phyloP scores from a whole-genome alignment of 139 green algal species.

The Dunaliella primolecta region DNA sequence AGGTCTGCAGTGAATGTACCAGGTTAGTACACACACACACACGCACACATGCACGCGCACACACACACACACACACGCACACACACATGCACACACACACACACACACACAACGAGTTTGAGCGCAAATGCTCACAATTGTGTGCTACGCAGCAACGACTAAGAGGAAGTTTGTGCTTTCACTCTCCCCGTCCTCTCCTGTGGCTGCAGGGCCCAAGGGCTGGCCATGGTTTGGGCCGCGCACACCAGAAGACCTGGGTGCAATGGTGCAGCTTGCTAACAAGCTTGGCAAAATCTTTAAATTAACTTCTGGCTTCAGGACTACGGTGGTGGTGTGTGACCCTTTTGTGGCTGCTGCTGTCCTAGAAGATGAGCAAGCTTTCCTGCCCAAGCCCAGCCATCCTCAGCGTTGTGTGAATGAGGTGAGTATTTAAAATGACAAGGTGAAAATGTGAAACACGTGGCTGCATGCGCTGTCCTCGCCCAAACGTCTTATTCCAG shows the following conservation, averaged over 20 bases:
- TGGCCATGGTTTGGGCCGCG: no score
- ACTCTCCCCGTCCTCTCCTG: no score
- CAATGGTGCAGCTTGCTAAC: not conserved
- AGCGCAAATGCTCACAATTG: not conserved
- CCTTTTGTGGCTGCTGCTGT: conserved; percentile 18
- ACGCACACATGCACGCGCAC: not conserved
- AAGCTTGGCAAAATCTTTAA: conserved; percentile 14
- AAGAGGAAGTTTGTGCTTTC: no score
- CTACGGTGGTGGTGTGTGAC: conserved; percentile 26
- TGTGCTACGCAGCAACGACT: no score
- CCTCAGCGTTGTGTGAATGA: conserved; percentile 1
- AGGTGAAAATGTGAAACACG: no score
- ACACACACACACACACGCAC: not conserved
- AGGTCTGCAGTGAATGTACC: no score
- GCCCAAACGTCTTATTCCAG: no score
- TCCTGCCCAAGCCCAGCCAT: conserved; percentile 7
- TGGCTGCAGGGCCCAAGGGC: no score
- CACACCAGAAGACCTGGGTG: no score
- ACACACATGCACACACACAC: not conserved
- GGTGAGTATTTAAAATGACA: conserved; percentile 1
- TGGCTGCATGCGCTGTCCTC: no score
- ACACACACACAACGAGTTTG: not conserved
- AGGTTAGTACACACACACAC: not conserved
- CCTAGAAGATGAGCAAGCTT: not conserved
- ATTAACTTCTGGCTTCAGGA: not conserved